Percentiles rank a stretch among this genome's conserved stretches.
These are phyloP conservation scores for Rhodomyrtus psidioides DNA, from an alignment of 441 rosid species.

Conservation along the genomic window DNA sequence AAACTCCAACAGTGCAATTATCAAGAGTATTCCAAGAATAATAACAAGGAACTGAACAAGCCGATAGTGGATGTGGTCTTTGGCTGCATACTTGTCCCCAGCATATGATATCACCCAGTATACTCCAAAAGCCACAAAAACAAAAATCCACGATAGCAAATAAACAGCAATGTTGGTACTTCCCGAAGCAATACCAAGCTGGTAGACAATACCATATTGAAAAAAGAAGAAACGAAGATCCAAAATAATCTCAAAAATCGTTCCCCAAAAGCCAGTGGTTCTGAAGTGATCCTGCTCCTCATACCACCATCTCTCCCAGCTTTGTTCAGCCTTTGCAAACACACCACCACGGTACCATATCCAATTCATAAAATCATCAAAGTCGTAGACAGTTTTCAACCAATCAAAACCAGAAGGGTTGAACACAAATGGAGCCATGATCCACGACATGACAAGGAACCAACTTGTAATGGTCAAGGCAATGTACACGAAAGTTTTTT, in stretches of 20 bases:
- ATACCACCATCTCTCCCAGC: constrained; percentile 16
- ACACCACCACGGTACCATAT: constrained; percentile 13
- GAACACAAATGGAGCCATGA: constrained; percentile 13
- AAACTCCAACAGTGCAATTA: constrained; percentile 3
- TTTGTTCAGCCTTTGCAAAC: constrained; percentile 9
- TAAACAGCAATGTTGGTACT: constrained; percentile 7
- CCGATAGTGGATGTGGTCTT: constrained; percentile 9
- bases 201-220: constrained; percentile 10
- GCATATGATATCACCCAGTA: constrained; percentile 6
- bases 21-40: constrained; percentile 1
- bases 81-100: neutral
- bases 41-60: constrained; percentile 14
- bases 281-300: constrained; percentile 17
- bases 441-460: constrained; percentile 11
- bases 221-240: constrained; percentile 14
- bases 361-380: constrained; percentile 15
- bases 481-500: constrained; percentile 4
- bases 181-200: constrained; percentile 9
- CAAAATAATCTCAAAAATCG: constrained; percentile 6
- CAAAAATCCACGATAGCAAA: constrained; percentile 7
- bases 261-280: constrained; percentile 13
- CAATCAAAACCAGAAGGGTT: constrained; percentile 16
- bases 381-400: constrained; percentile 11
- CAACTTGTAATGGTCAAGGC: constrained; percentile 13
- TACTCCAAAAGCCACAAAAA: neutral